A percentile compares a stretch with the other conserved stretches of the same genome.
These are phyloP conservation scores for Aspergillus sp. DNA, from an alignment of 2,329 filamentous ascomycete species.

Conservation along the genomic window DNA sequence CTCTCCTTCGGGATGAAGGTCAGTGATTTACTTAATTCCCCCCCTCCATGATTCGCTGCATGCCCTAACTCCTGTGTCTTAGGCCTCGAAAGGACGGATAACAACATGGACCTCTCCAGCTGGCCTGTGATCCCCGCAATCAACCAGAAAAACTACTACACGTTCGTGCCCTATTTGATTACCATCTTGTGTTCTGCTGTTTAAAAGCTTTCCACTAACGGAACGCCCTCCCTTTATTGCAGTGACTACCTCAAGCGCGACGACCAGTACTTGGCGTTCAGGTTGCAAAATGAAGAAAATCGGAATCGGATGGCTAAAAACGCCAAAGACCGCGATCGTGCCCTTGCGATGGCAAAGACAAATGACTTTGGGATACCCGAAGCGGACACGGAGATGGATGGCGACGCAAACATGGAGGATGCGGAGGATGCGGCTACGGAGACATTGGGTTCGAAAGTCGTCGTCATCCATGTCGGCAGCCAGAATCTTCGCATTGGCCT, in stretches of 20 bases:
- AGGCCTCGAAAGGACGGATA: conserved; percentile 96
- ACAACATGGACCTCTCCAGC: conserved; percentile 92
- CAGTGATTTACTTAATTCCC: conserved; percentile 9
- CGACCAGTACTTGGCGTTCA: conserved; percentile 87
- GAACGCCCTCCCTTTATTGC: conserved; percentile 6
- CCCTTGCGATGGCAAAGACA: conserved; percentile 71
- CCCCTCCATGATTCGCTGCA: neutral
- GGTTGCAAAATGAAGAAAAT: conserved; percentile 83
- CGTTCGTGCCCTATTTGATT: conserved; percentile 56
- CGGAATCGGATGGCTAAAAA: conserved; percentile 80
- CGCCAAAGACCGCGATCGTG: conserved; percentile 84
- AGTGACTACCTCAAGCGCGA: conserved; percentile 98
- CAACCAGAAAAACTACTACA: conserved; percentile 99
- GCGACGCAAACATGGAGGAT: conserved; percentile 59
- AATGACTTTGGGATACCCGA: conserved; percentile 63
- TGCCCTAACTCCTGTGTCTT: conserved; percentile 11
- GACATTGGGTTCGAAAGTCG: conserved; percentile 80
- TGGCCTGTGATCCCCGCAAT: conserved; percentile 93
- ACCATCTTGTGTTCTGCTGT: neutral
- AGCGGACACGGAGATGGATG: conserved; percentile 39
- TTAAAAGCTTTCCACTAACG: conserved; percentile 12
- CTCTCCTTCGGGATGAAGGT: conserved; percentile 62
- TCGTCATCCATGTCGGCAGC: conserved; percentile 92
- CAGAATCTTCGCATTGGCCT: conserved; percentile 93
- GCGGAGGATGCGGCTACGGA: conserved; percentile 56